Conservation (phyloP, 2,329 filamentous ascomycete species). For the Dactylellina drechsleri region DNA sequence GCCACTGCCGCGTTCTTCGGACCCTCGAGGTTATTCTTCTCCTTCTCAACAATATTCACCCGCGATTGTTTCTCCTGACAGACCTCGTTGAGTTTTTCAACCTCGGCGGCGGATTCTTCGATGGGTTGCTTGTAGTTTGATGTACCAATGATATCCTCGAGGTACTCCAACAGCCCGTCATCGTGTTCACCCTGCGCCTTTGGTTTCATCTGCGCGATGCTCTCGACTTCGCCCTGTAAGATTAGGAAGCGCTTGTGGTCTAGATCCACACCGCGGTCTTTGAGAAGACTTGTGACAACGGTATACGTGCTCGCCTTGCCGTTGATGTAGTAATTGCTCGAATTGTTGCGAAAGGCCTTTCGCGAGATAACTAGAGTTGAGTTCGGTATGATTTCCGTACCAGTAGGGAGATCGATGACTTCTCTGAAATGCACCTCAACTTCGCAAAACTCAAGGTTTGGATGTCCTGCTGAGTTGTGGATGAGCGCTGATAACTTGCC, state of each 20-base stretch:
- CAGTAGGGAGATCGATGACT: constrained; percentile 76
- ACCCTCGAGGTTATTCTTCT: constrained; percentile 89
- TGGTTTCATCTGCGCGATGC: constrained; percentile 98
- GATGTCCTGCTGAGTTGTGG: constrained; percentile 90
- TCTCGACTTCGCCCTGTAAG: constrained; percentile 96
- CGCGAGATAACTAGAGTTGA: constrained; percentile 89
- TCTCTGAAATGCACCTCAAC: constrained; percentile 97
- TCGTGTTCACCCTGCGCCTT: constrained; percentile 96
- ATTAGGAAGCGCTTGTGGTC: constrained; percentile 99
- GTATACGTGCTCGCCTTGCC: constrained; percentile 90
- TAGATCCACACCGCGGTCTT: constrained; percentile 88
- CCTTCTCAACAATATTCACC: constrained; percentile 97
- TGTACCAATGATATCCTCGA: constrained; percentile 98
- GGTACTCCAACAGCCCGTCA: constrained; percentile 92
- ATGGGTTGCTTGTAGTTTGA: constrained; percentile 98
- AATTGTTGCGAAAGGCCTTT: constrained; percentile 96
- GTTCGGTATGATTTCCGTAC: constrained; percentile 77
- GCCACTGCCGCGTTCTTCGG: constrained; percentile 95
- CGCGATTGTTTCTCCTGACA: constrained; percentile 94
- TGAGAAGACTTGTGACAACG: constrained; percentile 84
- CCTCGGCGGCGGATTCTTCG: constrained; percentile 88
- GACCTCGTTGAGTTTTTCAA: constrained; percentile 91
- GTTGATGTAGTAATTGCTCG: constrained; percentile 98
- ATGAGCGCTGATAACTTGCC: constrained; percentile 98
- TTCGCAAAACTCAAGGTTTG: constrained; percentile 88